Evolutionary conservation across 2,329 filamentous ascomycete genomes (phyloP).

Genomic region (Knufia petricola): DNA sequence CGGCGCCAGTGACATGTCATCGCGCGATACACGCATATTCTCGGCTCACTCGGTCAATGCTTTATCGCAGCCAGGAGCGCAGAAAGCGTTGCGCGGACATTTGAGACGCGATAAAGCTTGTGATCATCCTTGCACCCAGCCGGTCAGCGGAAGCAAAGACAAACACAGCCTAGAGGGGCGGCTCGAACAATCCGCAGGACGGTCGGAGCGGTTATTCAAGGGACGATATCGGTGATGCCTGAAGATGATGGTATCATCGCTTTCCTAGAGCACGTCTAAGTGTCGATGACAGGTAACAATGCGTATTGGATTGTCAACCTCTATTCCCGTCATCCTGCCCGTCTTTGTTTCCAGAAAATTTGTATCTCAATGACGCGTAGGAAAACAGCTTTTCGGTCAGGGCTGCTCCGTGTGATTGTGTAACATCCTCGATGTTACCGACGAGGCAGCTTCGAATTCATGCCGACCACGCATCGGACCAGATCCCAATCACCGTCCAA

Average conservation of each 20-base stretch:
- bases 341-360: too few relatives aligned
- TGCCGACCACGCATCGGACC: slow-evolving; percentile 73
- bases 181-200: too few relatives aligned
- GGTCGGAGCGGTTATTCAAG: not conserved
- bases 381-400: too few relatives aligned
- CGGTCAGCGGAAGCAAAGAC: not conserved
- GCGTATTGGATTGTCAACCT: too few relatives aligned
- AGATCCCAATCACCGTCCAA: slow-evolving; percentile 82
- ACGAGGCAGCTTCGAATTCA: slow-evolving; percentile 54
- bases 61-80: too few relatives aligned
- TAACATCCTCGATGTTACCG: not conserved
- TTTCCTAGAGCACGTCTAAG: too few relatives aligned
- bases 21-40: not conserved
- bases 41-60: slow-evolving; percentile 1
- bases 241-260: too few relatives aligned
- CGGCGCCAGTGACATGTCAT: slow-evolving; percentile 1
- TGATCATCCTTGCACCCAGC: not conserved
- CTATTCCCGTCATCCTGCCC: too few relatives aligned
- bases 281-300: too few relatives aligned
- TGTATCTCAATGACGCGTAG: too few relatives aligned
- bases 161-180: not conserved
- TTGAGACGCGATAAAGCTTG: not conserved
- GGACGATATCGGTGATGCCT: slow-evolving; percentile 5
- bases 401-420: too few relatives aligned
- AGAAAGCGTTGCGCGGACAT: not conserved